phyloP scores from a whole-genome alignment of 2,329 filamentous ascomycete species.

The Talaromyces sp. region DNA sequence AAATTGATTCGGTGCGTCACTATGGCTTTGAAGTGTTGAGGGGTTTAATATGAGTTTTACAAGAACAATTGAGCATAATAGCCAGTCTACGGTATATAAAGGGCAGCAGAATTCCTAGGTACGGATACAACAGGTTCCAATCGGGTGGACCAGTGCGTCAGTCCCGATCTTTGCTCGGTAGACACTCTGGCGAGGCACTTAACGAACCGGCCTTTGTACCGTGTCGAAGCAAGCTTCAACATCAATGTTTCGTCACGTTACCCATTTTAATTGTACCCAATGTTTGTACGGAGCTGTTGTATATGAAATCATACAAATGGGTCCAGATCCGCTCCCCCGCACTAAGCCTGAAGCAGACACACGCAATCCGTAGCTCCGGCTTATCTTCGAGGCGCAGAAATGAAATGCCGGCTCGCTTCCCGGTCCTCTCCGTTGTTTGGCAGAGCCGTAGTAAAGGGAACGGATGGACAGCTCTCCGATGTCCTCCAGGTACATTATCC shows the following conservation, averaged over 20 bases:
- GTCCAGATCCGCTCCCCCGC: conserved; percentile 18
- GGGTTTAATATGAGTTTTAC: background rate
- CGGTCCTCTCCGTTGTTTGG: conserved; percentile 22
- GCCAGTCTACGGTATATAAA: conserved; percentile 3
- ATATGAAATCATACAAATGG: conserved; percentile 4
- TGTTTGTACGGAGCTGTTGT: background rate
- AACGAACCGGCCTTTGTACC: background rate
- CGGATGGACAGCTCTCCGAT: background rate
- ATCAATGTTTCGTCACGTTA: conserved; percentile 16
- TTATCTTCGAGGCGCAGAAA: conserved; percentile 20
- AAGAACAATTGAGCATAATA: background rate
- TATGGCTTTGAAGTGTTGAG: background rate
- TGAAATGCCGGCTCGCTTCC: conserved; percentile 17
- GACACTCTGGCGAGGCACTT: background rate
- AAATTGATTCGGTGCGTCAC: background rate
- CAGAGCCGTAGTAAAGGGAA: background rate
- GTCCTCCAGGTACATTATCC: background rate
- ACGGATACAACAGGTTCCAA: conserved; percentile 1
- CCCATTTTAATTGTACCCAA: conserved; percentile 20
- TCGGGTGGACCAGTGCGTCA: background rate
- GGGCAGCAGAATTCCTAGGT: background rate
- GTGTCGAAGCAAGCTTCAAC: background rate
- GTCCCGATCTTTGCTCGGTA: background rate
- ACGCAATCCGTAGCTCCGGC: conserved; percentile 18
- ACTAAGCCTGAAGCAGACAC: conserved; percentile 19